A percentile compares a stretch with the other conserved stretches of the same genome.
Conservation (phyloP, 2,329 filamentous ascomycete species). For the Podosphaera aphanis region DNA sequence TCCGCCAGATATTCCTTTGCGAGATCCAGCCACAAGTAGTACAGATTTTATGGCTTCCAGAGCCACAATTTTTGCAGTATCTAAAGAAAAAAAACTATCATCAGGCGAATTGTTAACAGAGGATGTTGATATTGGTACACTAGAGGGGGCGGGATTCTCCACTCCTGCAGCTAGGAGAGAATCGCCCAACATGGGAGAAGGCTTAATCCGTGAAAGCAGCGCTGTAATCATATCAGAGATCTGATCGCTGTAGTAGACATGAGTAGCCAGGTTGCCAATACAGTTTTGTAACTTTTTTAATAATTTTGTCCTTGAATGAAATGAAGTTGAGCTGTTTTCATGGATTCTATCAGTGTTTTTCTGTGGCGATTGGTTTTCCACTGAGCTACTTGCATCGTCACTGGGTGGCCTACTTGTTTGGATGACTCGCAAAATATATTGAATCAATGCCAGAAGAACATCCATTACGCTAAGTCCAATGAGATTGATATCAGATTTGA, state of each 20-base stretch:
- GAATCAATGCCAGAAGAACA: conserved; percentile 61
- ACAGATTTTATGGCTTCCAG: conserved; percentile 65
- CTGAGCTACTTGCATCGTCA: conserved; percentile 15
- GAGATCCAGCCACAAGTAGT: conserved; percentile 55
- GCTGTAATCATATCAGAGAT: conserved; percentile 81
- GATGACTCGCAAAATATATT: conserved; percentile 58
- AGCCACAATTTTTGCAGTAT: conserved; percentile 38
- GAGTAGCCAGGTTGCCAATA: conserved; percentile 76
- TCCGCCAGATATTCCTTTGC: conserved; percentile 32
- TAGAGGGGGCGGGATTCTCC: conserved; percentile 20
- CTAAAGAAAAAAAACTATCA: conserved; percentile 35
- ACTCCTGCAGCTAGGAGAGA: conserved; percentile 23
- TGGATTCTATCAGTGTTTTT: conserved; percentile 2
- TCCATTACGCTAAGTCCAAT: conserved; percentile 96
- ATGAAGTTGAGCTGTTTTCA: conserved; percentile 13
- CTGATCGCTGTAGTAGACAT: conserved; percentile 93
- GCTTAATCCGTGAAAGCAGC: conserved; percentile 57
- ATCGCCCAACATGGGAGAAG: conserved; percentile 24
- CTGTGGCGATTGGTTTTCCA: conserved; percentile 4
- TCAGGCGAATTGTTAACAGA: conserved; percentile 28
- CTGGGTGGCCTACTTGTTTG: conserved; percentile 28
- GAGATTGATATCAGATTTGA: conserved; percentile 75
- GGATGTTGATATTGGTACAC: conserved; percentile 21
- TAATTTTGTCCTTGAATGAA: conserved; percentile 36
- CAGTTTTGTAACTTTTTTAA: conserved; percentile 52